Evolutionary conservation across 2,329 filamentous ascomycete genomes (phyloP).

Genomic region (Herpotrichia juniperi): DNA sequence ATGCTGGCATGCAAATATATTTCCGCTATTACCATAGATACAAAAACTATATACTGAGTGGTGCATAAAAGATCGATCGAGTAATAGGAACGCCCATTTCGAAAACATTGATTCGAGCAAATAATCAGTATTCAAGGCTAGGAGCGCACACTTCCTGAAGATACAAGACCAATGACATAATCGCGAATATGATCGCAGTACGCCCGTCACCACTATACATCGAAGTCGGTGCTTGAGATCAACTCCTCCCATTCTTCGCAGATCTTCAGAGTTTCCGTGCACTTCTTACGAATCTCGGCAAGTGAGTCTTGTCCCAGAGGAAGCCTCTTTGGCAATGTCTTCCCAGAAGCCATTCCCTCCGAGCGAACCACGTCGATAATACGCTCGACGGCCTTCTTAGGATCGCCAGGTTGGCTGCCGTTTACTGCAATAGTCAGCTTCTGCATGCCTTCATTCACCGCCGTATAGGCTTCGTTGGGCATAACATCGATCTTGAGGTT

Average conservation of each 20-base stretch:
- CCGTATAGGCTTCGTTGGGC: slow-evolving; percentile 24
- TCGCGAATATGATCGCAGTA: too few species aligned
- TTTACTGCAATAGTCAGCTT: slow-evolving; percentile 14
- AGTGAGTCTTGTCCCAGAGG: slow-evolving; percentile 35
- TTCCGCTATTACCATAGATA: too few species aligned
- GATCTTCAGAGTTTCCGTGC: slow-evolving; percentile 5
- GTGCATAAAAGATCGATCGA: too few species aligned
- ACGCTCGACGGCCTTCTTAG: slow-evolving; percentile 17
- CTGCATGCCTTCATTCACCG: slow-evolving; percentile 25
- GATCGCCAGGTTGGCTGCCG: slow-evolving; percentile 23
- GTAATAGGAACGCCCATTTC: too few species aligned
- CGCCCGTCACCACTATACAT: too few species aligned
- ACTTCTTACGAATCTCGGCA: slow-evolving; percentile 10
- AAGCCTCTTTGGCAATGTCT: slow-evolving; percentile 30
- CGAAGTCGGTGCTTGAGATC: slow-evolving; percentile 15
- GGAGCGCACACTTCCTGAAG: too few species aligned
- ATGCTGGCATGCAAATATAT: too few species aligned
- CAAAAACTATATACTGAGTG: too few species aligned
- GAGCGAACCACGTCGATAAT: slow-evolving; percentile 19
- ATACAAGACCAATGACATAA: too few species aligned
- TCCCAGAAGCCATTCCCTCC: slow-evolving; percentile 22
- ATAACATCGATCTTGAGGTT: slow-evolving; percentile 23
- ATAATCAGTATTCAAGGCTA: too few species aligned
- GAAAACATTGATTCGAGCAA: too few species aligned
- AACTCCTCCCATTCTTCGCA: slow-evolving; percentile 21